A percentile compares a stretch with the other conserved stretches of the same genome.
Conservation (phyloP, 805 yeast species). For the Lipomyces lipofer region DNA sequence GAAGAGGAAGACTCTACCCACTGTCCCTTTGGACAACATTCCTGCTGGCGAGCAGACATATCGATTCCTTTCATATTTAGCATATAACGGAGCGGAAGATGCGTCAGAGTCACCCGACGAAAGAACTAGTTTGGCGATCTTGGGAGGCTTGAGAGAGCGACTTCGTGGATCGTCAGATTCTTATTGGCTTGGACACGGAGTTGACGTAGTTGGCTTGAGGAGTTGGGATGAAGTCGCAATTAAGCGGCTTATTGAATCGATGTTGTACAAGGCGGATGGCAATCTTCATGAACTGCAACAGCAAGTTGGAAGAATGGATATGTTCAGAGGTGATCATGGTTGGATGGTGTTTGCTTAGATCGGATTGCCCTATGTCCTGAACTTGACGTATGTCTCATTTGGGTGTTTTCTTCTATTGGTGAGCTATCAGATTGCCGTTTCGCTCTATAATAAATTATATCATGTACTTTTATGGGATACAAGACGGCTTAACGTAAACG, state of each 20-base stretch:
- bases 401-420: no score
- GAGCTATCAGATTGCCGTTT: no score
- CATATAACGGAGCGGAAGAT: background rate
- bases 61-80: background rate
- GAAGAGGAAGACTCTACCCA: background rate
- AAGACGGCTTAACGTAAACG: no score
- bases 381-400: no score
- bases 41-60: constrained; percentile 11
- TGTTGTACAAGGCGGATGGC: background rate
- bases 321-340: constrained; percentile 5
- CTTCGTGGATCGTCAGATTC: background rate
- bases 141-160: background rate
- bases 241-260: background rate
- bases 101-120: background rate
- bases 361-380: no score
- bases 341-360: constrained; percentile 17
- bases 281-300: background rate
- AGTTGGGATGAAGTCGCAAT: background rate
- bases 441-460: no score
- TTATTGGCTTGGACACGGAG: background rate
- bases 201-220: background rate
- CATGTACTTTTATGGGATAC: no score
- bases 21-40: constrained; percentile 6
- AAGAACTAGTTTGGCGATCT: background rate
- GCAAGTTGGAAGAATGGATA: constrained; percentile 1